These are phyloP conservation scores for Pythium rhizo-oryzae DNA, from an alignment of 352 stramenopile genomes.

Conservation along the genomic window DNA sequence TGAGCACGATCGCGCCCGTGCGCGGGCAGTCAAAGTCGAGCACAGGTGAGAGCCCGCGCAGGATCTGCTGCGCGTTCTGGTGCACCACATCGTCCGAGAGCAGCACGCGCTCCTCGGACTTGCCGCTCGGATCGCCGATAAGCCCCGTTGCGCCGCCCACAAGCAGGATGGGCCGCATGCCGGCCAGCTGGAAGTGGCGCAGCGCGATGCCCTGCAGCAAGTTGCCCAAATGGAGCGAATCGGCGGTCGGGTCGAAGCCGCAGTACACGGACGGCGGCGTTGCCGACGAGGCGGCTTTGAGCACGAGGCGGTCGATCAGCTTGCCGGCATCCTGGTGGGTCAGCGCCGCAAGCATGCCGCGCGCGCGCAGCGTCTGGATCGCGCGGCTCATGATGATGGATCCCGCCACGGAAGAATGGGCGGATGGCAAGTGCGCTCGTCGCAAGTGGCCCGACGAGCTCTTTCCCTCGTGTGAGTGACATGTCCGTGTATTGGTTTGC, in stretches of 20 bases:
- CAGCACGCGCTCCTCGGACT: constrained; percentile 96
- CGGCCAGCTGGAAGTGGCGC: constrained; percentile 86
- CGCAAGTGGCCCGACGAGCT: background rate
- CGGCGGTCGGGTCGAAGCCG: constrained; percentile 92
- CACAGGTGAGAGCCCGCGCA: constrained; percentile 92
- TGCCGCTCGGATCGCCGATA: constrained; percentile 98
- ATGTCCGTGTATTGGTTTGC: constrained; percentile 4
- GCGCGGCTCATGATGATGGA: constrained; percentile 66
- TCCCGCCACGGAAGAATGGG: background rate
- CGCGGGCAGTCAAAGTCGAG: constrained; percentile 91
- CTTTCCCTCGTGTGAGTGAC: constrained; percentile 23
- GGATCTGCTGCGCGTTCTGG: constrained; percentile 91
- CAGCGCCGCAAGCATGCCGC: constrained; percentile 74
- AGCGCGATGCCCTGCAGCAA: constrained; percentile 86
- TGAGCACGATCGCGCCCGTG: constrained; percentile 95
- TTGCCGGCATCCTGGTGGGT: constrained; percentile 65
- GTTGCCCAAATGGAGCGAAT: constrained; percentile 92
- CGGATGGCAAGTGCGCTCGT: background rate
- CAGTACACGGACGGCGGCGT: constrained; percentile 74
- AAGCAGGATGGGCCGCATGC: constrained; percentile 91
- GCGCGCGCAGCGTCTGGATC: constrained; percentile 55
- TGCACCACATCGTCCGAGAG: constrained; percentile 94
- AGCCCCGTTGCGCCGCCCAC: constrained; percentile 88
- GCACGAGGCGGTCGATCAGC: constrained; percentile 59
- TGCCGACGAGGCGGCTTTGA: constrained; percentile 16